Evolutionary conservation across 371 early-diverging fungal genomes (phyloP).

Genomic region (Rhizomucor miehei): DNA sequence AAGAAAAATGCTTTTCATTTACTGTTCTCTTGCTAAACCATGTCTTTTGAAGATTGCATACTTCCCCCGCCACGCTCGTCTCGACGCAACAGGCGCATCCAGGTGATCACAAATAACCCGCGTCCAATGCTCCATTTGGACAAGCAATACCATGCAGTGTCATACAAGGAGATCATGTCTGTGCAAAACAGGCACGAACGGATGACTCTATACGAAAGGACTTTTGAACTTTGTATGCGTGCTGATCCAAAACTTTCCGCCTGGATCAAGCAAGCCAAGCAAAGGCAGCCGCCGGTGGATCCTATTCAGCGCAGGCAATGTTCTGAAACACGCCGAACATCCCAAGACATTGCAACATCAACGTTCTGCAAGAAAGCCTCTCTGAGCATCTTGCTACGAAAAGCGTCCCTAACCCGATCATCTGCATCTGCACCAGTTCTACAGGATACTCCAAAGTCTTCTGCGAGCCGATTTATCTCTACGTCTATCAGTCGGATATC

Average conservation of each 20-base stretch:
- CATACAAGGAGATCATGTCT: conserved; percentile 38
- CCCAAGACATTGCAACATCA: background rate
- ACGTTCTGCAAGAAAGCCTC: background rate
- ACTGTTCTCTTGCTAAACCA: too few relatives aligned
- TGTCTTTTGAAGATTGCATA: too few relatives aligned
- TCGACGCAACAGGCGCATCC: conserved; percentile 7
- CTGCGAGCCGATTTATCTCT: conserved; percentile 12
- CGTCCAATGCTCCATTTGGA: conserved; percentile 3
- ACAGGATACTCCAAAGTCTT: conserved; percentile 5
- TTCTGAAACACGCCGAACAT: background rate
- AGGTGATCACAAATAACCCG: background rate
- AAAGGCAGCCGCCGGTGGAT: conserved; percentile 22
- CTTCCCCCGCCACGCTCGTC: conserved; percentile 9
- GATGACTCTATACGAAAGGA: conserved; percentile 32
- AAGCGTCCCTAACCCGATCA: conserved; percentile 7
- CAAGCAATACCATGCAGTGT: conserved; percentile 25
- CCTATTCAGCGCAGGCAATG: background rate
- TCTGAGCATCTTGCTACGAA: conserved; percentile 6
- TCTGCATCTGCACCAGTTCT: background rate
- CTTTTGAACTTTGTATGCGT: conserved; percentile 30
- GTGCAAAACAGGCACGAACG: conserved; percentile 30
- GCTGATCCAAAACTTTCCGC: conserved; percentile 25
- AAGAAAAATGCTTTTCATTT: too few relatives aligned
- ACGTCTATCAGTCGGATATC: conserved; percentile 6
- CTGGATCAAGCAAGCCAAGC: conserved; percentile 19